A percentile compares a stretch with the other conserved stretches of the same genome.
These are phyloP conservation scores for Penicillium malachiteum DNA, from an alignment of 495 filamentous ascomycete genomes.

Conservation along the genomic window DNA sequence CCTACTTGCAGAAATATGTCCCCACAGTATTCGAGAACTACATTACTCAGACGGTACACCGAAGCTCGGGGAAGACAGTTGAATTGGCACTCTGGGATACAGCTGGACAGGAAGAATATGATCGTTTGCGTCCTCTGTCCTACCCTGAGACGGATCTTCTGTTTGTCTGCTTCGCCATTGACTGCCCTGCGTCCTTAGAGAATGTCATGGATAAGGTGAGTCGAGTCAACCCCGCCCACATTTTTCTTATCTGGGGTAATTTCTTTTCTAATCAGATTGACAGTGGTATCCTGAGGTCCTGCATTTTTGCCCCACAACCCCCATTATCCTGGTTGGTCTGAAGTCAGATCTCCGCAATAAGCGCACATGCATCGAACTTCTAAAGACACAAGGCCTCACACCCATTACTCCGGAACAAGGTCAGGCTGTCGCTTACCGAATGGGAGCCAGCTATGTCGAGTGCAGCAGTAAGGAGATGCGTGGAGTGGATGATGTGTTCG, in stretches of 20 bases:
- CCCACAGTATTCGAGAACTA: conserved; percentile 99
- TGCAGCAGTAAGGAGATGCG: conserved; percentile 97
- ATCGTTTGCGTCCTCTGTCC: conserved; percentile 89
- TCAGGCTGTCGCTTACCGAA: conserved; percentile 77
- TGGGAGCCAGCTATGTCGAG: conserved; percentile 94
- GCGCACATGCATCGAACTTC: conserved; percentile 92
- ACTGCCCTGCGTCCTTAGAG: conserved; percentile 95
- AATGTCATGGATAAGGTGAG: conserved; percentile 98
- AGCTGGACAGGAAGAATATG: conserved; percentile 97
- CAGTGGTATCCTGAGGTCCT: conserved; percentile 99
- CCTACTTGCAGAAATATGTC: conserved; percentile 82
- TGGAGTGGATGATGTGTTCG: conserved; percentile 94
- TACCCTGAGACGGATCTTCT: conserved; percentile 97
- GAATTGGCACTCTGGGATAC: conserved; percentile 98
- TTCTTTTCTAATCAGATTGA: not conserved
- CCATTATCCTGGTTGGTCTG: conserved; percentile 89
- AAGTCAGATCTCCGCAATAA: conserved; percentile 96
- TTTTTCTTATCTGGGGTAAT: too few relatives aligned
- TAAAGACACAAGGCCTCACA: conserved; percentile 95
- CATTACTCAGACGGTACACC: conserved; percentile 92
- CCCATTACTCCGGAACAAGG: conserved; percentile 92
- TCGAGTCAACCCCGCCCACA: not conserved
- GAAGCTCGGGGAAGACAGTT: conserved; percentile 82
- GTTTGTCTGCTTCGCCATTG: conserved; percentile 98
- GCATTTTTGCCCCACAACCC: conserved; percentile 97